Evolutionary conservation across 2,329 filamentous ascomycete species (phyloP).

Genomic region (Talaromyces pinophilus): DNA sequence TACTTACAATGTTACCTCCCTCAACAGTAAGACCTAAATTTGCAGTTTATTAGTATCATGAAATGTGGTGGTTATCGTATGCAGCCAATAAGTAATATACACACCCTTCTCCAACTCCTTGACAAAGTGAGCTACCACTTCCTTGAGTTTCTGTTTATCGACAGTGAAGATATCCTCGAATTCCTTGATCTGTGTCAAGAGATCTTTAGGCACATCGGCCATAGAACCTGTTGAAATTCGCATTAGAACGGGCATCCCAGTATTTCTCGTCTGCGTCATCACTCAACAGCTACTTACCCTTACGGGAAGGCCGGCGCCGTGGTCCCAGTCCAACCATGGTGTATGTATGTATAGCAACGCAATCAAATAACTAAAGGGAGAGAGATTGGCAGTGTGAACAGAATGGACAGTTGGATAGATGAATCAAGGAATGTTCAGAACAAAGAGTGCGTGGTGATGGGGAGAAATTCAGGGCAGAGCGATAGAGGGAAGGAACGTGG

Average conservation of each 20-base stretch:
- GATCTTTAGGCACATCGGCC: conserved; percentile 83
- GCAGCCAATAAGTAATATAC: neutral
- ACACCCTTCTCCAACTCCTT: conserved; percentile 81
- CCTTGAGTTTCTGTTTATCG: conserved; percentile 75
- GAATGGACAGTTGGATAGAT: neutral
- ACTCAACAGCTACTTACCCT: conserved; percentile 60
- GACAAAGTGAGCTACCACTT: conserved; percentile 87
- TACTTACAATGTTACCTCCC: conserved; percentile 86
- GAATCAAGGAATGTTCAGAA: neutral
- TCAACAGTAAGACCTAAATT: conserved; percentile 72
- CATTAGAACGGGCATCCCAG: conserved; percentile 19
- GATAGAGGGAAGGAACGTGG: conserved; percentile 3
- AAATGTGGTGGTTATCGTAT: neutral
- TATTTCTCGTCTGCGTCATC: neutral
- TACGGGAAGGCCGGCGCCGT: conserved; percentile 66
- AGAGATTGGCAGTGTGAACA: conserved; percentile 6
- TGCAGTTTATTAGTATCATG: conserved; percentile 17
- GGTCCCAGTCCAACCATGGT: conserved; percentile 67
- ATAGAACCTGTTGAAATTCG: conserved; percentile 67
- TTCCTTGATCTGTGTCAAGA: conserved; percentile 76
- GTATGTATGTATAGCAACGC: conserved; percentile 23
- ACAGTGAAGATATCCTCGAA: conserved; percentile 85
- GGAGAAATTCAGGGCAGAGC: conserved; percentile 5
- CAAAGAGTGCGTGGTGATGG: conserved; percentile 10
- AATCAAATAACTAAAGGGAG: neutral